Evolutionary conservation across 192 early-diverging fungal genomes (phyloP).

Genomic region (Entophlyctis helioformis): DNA sequence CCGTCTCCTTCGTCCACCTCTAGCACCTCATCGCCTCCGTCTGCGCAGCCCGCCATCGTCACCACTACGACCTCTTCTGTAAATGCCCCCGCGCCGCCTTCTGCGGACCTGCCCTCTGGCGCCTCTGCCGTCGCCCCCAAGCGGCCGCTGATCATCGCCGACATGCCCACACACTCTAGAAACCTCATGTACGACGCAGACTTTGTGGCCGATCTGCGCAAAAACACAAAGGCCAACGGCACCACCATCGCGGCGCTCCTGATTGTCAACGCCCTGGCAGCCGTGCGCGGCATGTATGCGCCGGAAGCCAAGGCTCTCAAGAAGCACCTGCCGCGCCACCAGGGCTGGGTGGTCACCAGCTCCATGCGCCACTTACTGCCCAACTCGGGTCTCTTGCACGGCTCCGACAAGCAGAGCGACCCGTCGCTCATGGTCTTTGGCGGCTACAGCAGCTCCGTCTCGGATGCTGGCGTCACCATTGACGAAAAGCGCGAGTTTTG

Average conservation of each 20-base stretch:
- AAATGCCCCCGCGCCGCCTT: neutral
- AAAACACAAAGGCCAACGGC: constrained; percentile 6
- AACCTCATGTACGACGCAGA: constrained; percentile 20
- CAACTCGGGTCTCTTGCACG: constrained; percentile 25
- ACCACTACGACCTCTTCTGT: neutral
- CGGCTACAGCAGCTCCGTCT: constrained; percentile 28
- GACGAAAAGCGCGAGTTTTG: constrained; percentile 16
- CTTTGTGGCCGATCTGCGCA: constrained; percentile 15
- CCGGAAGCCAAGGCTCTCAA: constrained; percentile 3
- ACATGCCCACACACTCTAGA: no score
- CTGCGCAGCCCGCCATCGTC: neutral
- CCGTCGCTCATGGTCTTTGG: constrained; percentile 28
- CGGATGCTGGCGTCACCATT: constrained; percentile 10
- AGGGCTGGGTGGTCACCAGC: constrained; percentile 36
- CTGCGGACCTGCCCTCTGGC: neutral
- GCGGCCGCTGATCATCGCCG: no score
- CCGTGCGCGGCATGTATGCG: constrained; percentile 14
- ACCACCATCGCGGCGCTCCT: constrained; percentile 28
- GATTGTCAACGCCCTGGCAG: constrained; percentile 26
- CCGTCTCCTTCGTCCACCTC: no score
- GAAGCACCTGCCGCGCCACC: constrained; percentile 18
- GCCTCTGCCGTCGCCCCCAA: no score
- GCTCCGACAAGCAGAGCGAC: constrained; percentile 24
- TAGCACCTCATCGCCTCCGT: no score
- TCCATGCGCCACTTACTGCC: constrained; percentile 28